These are phyloP conservation scores for Macrolepiota dolichaula DNA, from an alignment of 768 basidiomycete species.

Conservation along the genomic window DNA sequence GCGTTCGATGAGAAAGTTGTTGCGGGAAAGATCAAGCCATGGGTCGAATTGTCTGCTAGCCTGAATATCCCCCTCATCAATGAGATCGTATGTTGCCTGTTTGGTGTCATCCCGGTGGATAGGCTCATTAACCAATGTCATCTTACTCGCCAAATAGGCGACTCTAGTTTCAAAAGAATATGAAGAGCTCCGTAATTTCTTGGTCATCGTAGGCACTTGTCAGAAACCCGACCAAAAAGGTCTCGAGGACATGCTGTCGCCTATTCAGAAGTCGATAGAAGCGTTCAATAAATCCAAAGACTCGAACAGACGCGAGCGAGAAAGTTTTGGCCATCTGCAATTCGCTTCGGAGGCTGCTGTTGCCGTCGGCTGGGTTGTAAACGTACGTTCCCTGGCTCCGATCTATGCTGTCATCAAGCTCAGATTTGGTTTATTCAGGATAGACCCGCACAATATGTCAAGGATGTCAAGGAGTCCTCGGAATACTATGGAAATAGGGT, in stretches of 20 bases:
- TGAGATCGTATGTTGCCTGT: slow-evolving; percentile 62
- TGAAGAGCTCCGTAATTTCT: slow-evolving; percentile 60
- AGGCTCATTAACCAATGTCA: slow-evolving; percentile 2
- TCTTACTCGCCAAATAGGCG: slow-evolving; percentile 41
- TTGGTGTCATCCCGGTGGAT: neutral
- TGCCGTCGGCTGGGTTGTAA: slow-evolving; percentile 83
- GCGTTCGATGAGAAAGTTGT: slow-evolving; percentile 77
- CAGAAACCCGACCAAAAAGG: slow-evolving; percentile 70
- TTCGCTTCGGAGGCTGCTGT: slow-evolving; percentile 81
- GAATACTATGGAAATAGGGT: slow-evolving; percentile 88
- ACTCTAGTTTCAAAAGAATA: slow-evolving; percentile 65
- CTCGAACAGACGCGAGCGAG: slow-evolving; percentile 70
- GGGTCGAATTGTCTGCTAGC: slow-evolving; percentile 64
- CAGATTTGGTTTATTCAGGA: slow-evolving; percentile 36
- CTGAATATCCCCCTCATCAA: slow-evolving; percentile 68
- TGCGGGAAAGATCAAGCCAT: slow-evolving; percentile 70
- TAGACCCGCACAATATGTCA: slow-evolving; percentile 79
- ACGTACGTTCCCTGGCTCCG: slow-evolving; percentile 45
- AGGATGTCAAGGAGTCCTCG: slow-evolving; percentile 80
- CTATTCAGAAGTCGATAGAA: slow-evolving; percentile 69
- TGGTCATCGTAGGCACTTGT: slow-evolving; percentile 68
- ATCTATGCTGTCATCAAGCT: neutral
- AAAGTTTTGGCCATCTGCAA: slow-evolving; percentile 80
- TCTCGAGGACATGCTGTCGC: slow-evolving; percentile 56
- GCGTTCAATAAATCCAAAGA: slow-evolving; percentile 82